Percentiles rank a stretch among this genome's conserved stretches.
Conservation (phyloP, 1,284 basidiomycete genomes). For the Chalciporus sp. region DNA sequence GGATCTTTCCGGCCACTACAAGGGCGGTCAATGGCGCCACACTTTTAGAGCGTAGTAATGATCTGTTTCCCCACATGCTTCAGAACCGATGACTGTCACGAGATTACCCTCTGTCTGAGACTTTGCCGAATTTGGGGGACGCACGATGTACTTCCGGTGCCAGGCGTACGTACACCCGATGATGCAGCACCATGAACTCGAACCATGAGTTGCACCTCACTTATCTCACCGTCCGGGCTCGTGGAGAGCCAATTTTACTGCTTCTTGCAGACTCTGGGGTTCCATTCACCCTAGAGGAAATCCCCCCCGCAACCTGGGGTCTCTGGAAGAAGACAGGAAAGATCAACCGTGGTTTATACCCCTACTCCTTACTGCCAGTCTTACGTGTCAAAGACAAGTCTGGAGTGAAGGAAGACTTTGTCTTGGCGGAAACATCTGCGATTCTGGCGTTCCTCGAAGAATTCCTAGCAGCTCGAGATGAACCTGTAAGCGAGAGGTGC, state of each 20-base stretch:
- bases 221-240: slow-evolving; percentile 25
- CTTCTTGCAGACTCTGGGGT: slow-evolving; percentile 28
- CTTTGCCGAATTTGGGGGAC: background rate
- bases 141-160: background rate
- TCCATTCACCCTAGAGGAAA: slow-evolving; percentile 21
- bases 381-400: slow-evolving; percentile 21
- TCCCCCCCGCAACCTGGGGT: slow-evolving; percentile 16
- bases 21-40: slow-evolving; percentile 45
- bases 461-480: slow-evolving; percentile 14
- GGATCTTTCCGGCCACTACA: slow-evolving; percentile 56
- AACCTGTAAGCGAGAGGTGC: slow-evolving; percentile 12
- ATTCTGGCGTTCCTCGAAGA: slow-evolving; percentile 27
- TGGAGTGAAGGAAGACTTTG: slow-evolving; percentile 13
- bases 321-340: slow-evolving; percentile 18
- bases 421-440: slow-evolving; percentile 30
- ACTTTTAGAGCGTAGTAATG: slow-evolving; percentile 32
- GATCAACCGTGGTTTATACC: slow-evolving; percentile 21
- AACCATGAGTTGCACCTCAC: slow-evolving; percentile 18
- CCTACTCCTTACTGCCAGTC: slow-evolving; percentile 28
- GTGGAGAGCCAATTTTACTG: slow-evolving; percentile 29
- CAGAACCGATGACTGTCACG: background rate
- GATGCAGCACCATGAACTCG: slow-evolving; percentile 14
- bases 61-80: background rate
- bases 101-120: background rate
- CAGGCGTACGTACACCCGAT: background rate